Percentiles rank a stretch among this genome's conserved stretches.
These are phyloP conservation scores for Myriosclerotinia duriaeana DNA, from an alignment of 2,329 filamentous ascomycete species.

Conservation along the genomic window DNA sequence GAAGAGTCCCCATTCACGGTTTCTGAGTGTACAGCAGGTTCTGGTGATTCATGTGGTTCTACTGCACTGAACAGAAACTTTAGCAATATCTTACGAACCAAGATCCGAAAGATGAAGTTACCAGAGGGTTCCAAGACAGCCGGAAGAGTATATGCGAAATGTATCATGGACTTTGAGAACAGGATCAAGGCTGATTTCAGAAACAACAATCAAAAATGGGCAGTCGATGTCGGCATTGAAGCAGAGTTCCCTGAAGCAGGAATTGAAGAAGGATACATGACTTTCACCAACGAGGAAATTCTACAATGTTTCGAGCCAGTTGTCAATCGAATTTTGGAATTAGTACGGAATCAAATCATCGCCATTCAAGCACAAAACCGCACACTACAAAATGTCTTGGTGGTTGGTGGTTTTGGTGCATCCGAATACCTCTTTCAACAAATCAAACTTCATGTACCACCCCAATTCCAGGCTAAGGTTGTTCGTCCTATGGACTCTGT, in stretches of 20 bases:
- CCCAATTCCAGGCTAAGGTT: constrained; percentile 97
- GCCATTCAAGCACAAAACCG: constrained; percentile 97
- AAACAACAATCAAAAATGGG: constrained; percentile 99
- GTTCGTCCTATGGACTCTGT: constrained; percentile 99
- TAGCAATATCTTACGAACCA: constrained; percentile 94
- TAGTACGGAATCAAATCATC: constrained; percentile 97
- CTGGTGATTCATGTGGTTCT: constrained; percentile 96
- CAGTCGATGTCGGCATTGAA: constrained; percentile 97
- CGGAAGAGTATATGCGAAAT: constrained; percentile 98
- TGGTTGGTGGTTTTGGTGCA: constrained; percentile 96
- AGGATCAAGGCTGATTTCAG: constrained; percentile 99
- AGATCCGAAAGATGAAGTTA: constrained; percentile 99
- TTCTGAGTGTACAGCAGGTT: constrained; percentile 94
- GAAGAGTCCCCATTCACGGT: constrained; percentile 97
- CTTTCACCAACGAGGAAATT: constrained; percentile 98
- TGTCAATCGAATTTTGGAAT: constrained; percentile 91
- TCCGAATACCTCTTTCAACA: constrained; percentile 99
- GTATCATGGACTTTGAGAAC: constrained; percentile 99
- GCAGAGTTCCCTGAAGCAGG: constrained; percentile 96
- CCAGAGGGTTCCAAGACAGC: constrained; percentile 95
- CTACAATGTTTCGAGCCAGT: constrained; percentile 98
- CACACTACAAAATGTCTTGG: constrained; percentile 89
- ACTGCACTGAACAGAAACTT: constrained; percentile 97
- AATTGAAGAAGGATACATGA: constrained; percentile 99
- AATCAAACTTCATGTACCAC: constrained; percentile 96